Evolutionary conservation across 495 filamentous ascomycete genomes (phyloP).

Genomic region (Talaromyces proteolyticus): DNA sequence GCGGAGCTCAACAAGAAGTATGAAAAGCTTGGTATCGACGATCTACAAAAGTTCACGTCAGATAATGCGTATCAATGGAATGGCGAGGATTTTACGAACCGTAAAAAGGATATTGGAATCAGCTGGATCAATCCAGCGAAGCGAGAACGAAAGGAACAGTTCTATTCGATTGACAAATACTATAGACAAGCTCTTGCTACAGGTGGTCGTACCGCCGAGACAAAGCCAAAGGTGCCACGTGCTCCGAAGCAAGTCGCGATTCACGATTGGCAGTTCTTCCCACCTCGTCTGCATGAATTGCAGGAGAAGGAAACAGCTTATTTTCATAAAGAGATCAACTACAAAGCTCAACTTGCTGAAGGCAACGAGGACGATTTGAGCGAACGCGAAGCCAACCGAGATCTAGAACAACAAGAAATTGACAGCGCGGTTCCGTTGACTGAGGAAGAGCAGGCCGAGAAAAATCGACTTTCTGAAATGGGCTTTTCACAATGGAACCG

Average conservation of each 20-base stretch:
- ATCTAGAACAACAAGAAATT: conserved; percentile 84
- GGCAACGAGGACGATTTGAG: conserved; percentile 77
- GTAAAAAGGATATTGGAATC: conserved; percentile 90
- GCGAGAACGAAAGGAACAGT: conserved; percentile 96
- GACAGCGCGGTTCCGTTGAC: conserved; percentile 86
- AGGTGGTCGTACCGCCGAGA: conserved; percentile 75
- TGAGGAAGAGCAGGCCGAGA: conserved; percentile 83
- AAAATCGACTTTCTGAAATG: conserved; percentile 68
- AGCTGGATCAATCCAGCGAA: conserved; percentile 99
- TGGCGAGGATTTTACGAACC: conserved; percentile 82
- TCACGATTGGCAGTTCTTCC: conserved; percentile 98
- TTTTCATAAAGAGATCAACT: conserved; percentile 91
- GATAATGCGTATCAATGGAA: conserved; percentile 99
- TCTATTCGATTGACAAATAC: conserved; percentile 98
- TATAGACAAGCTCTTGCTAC: conserved; percentile 88
- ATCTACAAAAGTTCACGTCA: conserved; percentile 94
- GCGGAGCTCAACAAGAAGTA: conserved; percentile 87
- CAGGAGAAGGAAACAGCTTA: conserved; percentile 95
- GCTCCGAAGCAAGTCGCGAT: conserved; percentile 88
- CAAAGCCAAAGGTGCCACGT: conserved; percentile 91
- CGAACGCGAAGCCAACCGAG: conserved; percentile 81
- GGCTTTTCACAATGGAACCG: conserved; percentile 95
- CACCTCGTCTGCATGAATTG: conserved; percentile 69
- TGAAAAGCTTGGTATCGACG: conserved; percentile 96
- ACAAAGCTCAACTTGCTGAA: conserved; percentile 82